These are phyloP conservation scores for Sclerotiophoma versabilis DNA, from an alignment of 2,329 filamentous ascomycete genomes.

Conservation along the genomic window DNA sequence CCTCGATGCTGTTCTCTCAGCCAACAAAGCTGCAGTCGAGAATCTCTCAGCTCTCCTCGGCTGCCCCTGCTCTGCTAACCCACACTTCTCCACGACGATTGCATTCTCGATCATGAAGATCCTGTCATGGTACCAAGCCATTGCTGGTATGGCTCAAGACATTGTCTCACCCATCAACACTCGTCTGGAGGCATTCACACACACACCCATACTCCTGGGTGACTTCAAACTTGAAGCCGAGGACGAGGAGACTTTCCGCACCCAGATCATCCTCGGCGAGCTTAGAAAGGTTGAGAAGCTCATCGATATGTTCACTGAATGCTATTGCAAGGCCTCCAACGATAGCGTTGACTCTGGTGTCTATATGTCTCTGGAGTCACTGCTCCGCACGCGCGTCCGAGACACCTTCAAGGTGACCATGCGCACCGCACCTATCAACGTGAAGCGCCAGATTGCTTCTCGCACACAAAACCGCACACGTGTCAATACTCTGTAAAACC, in stretches of 20 bases:
- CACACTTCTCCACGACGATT: constrained; percentile 48
- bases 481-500: constrained; percentile 37
- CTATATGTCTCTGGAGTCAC: constrained; percentile 39
- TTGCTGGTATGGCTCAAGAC: constrained; percentile 35
- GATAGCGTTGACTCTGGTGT: constrained; percentile 40
- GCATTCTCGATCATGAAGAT: constrained; percentile 46
- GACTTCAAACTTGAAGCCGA: constrained; percentile 37
- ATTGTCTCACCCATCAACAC: constrained; percentile 29
- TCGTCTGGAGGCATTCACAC: constrained; percentile 38
- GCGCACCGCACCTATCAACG: constrained; percentile 43
- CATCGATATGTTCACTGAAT: constrained; percentile 47
- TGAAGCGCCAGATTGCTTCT: constrained; percentile 45
- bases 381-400: constrained; percentile 44
- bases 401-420: constrained; percentile 49
- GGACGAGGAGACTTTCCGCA: constrained; percentile 41
- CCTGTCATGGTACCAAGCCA: constrained; percentile 47
- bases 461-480: constrained; percentile 37
- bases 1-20: constrained; percentile 40
- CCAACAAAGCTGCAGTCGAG: constrained; percentile 45
- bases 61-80: constrained; percentile 46
- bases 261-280: constrained; percentile 43
- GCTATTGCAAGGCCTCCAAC: constrained; percentile 40
- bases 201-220: constrained; percentile 34
- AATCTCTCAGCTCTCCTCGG: constrained; percentile 42
- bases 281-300: constrained; percentile 48